Evolutionary conservation across 768 basidiomycete species (phyloP).

Genomic region (Artomyces pyxidatus): DNA sequence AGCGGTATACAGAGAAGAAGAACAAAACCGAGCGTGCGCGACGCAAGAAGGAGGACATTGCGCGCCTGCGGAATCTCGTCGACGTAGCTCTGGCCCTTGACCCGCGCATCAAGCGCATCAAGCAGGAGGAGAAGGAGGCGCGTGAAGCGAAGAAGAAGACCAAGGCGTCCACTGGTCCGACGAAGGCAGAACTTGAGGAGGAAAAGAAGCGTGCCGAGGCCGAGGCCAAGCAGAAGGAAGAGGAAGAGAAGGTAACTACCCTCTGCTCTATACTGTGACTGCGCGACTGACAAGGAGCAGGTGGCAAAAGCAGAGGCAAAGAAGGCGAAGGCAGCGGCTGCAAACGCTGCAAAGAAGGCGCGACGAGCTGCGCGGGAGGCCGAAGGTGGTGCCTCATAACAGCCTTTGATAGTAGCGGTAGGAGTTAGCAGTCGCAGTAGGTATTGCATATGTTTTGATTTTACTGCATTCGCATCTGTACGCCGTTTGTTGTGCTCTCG

Average conservation of each 20-base stretch:
- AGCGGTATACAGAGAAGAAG: slow-evolving; percentile 98
- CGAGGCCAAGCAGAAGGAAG: slow-evolving; percentile 70
- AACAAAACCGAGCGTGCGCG: slow-evolving; percentile 96
- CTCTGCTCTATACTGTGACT: neutral
- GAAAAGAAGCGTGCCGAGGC: slow-evolving; percentile 61
- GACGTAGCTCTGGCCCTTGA: slow-evolving; percentile 78
- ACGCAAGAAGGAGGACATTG: slow-evolving; percentile 95
- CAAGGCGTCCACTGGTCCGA: slow-evolving; percentile 36
- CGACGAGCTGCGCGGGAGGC: slow-evolving; percentile 52
- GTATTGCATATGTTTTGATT: no score
- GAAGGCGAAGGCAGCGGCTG: slow-evolving; percentile 77
- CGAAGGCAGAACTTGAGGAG: slow-evolving; percentile 42
- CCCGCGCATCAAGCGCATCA: slow-evolving; percentile 95
- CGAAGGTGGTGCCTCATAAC: slow-evolving; percentile 25
- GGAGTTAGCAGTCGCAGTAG: no score
- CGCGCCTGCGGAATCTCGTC: slow-evolving; percentile 78
- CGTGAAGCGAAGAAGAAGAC: slow-evolving; percentile 83
- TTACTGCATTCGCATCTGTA: no score
- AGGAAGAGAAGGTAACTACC: slow-evolving; percentile 82
- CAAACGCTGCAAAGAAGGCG: slow-evolving; percentile 89
- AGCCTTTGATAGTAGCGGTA: no score
- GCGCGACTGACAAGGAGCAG: slow-evolving; percentile 21
- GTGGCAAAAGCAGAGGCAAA: slow-evolving; percentile 65
- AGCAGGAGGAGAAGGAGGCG: slow-evolving; percentile 91
- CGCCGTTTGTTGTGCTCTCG: no score